Evolutionary conservation across 2,329 filamentous ascomycete genomes (phyloP), one percentile per base, ranked within the genome.

Genomic region (Pyrenophora teres): DNA sequence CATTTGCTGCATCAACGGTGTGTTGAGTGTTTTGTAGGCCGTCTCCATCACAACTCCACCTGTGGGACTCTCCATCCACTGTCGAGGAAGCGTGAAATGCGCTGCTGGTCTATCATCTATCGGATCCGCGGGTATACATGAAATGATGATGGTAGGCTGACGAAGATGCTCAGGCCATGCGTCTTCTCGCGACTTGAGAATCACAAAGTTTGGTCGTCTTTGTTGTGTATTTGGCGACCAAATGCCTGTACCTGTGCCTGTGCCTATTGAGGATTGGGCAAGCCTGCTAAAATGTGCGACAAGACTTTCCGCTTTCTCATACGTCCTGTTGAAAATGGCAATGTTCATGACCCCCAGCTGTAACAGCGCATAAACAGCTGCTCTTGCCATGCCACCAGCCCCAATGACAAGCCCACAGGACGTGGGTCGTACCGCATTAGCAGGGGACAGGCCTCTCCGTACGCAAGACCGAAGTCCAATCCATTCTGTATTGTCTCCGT

Each of bases 401-500:
- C 83, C 83, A 56, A 83, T 77, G 3, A 85, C 76, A 3, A 85
- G 68, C 12, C 77, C 81, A 4, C 80, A 81, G 1, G 77, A 81
- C 40, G 75, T 79, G 8, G 76, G 70, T 5, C 80, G 78, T 30
- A 85, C 80, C 0, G 81, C 80, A 54, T 85, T 85, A 3, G 87
- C 86, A 0, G 89, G 89, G 0, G 88, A 91, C 2, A 92, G 77
- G 2, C 88, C 88, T 27, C 87, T 80, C 5, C 86, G 81, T 36
- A 92, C 83, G 65, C 87, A 91, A 3, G 87, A 87, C 46, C 87
- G 79, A 36, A 92, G 89, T 4, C 89, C 89, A 30, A 91, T 87
- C 86, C 89, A 92, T 69, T 92, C 89, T 0, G 88, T 92, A 53
- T 92, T 92, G 52, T 92, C 88, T 1, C 88, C 89, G 56, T 90